Evolutionary conservation across 1,139 yeast species (phyloP).

Genomic region (Geotrichum armillariae): DNA sequence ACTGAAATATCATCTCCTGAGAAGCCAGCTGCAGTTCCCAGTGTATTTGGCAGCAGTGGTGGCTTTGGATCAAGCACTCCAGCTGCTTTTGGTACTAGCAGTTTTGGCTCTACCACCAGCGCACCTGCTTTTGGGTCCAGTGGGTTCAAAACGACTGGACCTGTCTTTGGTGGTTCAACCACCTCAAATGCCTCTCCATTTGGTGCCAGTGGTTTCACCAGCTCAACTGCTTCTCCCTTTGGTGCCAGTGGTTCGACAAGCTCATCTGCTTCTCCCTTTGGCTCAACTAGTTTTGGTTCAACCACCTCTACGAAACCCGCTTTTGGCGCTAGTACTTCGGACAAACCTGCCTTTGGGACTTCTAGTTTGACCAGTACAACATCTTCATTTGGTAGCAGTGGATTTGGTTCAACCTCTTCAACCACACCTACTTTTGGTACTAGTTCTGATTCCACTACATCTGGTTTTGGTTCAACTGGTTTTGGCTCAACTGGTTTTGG

Average conservation of each 20-base stretch:
- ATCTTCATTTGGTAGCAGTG: constrained; percentile 4
- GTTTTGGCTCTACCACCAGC: not conserved
- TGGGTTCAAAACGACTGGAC: not conserved
- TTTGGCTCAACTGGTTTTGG: too few relatives aligned
- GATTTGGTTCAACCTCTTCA: not conserved
- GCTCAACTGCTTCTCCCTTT: constrained; percentile 8
- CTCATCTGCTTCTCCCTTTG: too few relatives aligned
- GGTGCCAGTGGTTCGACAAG: not conserved
- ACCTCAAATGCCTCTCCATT: not conserved
- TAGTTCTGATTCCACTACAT: not conserved
- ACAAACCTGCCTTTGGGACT: not conserved
- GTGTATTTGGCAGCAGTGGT: not conserved
- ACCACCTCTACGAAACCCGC: not conserved
- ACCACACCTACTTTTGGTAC: not conserved
- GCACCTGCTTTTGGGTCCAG: constrained; percentile 5
- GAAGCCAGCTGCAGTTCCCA: not conserved
- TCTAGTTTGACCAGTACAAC: not conserved
- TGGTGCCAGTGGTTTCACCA: constrained; percentile 4
- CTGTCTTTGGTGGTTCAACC: not conserved
- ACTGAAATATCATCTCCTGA: not conserved
- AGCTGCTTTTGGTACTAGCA: not conserved
- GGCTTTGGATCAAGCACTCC: not conserved
- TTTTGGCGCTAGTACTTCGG: not conserved
- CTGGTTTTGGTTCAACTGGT: constrained; percentile 8
- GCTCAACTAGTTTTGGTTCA: too few relatives aligned